Conservation (phyloP, 768 basidiomycete genomes). For the Mycena vulgaris region DNA sequence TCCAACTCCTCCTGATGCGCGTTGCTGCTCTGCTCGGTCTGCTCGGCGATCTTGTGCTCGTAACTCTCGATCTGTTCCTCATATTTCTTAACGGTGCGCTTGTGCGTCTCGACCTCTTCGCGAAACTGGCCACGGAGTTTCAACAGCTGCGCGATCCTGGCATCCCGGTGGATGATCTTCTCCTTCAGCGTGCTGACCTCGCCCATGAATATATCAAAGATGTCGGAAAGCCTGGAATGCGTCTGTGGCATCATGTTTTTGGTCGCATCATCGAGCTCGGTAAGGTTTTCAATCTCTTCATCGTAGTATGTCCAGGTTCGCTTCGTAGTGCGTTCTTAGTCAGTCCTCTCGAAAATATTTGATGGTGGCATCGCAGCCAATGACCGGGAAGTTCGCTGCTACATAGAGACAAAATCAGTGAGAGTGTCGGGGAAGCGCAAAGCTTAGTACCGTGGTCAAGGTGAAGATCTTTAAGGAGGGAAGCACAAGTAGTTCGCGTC, state of each 20-base stretch:
- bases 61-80: not conserved
- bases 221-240: not conserved
- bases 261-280: slow-evolving; percentile 10
- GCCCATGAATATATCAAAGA: not conserved
- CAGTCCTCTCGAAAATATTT: not conserved
- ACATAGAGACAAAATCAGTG: slow-evolving; percentile 6
- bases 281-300: not conserved
- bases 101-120: slow-evolving; percentile 11
- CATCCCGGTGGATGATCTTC: slow-evolving; percentile 4
- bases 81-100: slow-evolving; percentile 5
- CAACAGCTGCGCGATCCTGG: not conserved
- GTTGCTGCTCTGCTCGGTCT: not conserved
- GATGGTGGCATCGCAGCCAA: slow-evolving; percentile 7
- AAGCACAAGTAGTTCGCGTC: not conserved
- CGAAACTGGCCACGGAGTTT: not conserved
- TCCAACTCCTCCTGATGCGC: not conserved
- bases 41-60: not conserved
- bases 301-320: not conserved
- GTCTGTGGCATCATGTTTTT: slow-evolving; percentile 2
- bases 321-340: not conserved
- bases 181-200: not conserved
- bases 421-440: not conserved
- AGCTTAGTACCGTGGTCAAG: slow-evolving; percentile 7
- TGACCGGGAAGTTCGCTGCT: not conserved
- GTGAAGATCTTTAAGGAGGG: not conserved